phyloP scores from a whole-genome alignment of 148 eudicot genomes.

The Suaeda aralocaspica region DNA sequence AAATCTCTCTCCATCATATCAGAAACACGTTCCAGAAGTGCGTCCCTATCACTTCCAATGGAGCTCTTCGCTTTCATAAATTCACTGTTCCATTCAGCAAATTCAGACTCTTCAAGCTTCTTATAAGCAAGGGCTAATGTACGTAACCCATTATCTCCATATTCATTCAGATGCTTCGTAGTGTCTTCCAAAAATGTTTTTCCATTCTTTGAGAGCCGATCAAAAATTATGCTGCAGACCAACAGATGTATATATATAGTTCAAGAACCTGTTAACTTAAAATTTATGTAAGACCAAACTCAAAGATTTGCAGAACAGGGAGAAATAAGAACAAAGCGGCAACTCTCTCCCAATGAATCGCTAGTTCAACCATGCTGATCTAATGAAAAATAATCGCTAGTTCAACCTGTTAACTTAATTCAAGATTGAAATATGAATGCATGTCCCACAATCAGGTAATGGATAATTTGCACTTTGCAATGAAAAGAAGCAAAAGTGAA shows the following conservation, averaged over 20 bases:
- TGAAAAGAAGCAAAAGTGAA: constrained; percentile 11
- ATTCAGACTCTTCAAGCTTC: constrained; percentile 70
- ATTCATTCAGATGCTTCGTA: constrained; percentile 74
- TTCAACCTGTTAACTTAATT: background rate
- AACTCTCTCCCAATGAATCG: background rate
- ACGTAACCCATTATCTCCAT: constrained; percentile 88
- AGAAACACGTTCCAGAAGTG: constrained; percentile 61
- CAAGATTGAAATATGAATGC: background rate
- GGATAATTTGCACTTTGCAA: constrained; percentile 1
- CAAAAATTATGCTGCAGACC: constrained; percentile 73
- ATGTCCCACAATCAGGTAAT: background rate
- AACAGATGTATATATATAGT: constrained; percentile 3
- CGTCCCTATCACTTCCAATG: constrained; percentile 67
- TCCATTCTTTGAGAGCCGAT: constrained; percentile 77
- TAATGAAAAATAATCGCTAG: background rate
- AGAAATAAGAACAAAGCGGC: background rate
- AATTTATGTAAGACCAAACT: background rate
- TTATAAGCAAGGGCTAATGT: constrained; percentile 85
- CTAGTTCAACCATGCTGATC: constrained; percentile 4
- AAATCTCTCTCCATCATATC: constrained; percentile 84
- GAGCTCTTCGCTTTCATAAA: constrained; percentile 70
- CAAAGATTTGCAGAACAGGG: background rate
- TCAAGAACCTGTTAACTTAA: background rate
- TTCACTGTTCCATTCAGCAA: constrained; percentile 70
- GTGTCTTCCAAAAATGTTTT: constrained; percentile 56